A percentile compares a stretch with the other conserved stretches of the same genome.
Conservation (phyloP, 257 asterid species). For the Gentiana dahurica region DNA sequence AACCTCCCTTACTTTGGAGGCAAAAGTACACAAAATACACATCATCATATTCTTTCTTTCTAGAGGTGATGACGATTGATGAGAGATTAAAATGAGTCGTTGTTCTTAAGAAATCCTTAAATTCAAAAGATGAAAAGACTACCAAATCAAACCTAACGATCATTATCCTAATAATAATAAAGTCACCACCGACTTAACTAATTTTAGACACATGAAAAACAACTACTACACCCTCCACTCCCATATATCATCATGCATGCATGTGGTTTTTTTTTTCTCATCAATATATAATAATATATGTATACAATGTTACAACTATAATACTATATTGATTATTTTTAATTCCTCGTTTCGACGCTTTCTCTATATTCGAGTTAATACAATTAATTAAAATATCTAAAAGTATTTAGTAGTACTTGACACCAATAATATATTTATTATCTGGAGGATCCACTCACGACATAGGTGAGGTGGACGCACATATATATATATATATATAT, state of each 20-base stretch:
- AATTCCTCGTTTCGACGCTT: not conserved
- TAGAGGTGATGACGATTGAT: too few relatives aligned
- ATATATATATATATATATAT: too few relatives aligned
- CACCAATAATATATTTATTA: too few relatives aligned
- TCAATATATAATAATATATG: too few relatives aligned
- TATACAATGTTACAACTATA: not conserved
- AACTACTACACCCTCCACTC: constrained; percentile 6
- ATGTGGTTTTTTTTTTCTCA: not conserved
- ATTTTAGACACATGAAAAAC: not conserved
- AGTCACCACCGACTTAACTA: constrained; percentile 3
- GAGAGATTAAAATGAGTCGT: constrained; percentile 1
- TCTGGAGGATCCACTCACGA: too few relatives aligned
- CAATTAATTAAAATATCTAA: too few relatives aligned
- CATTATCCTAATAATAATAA: constrained; percentile 1
- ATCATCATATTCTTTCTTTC: too few relatives aligned
- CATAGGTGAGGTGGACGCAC: too few relatives aligned
- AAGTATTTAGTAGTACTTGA: too few relatives aligned
- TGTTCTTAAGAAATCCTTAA: not conserved
- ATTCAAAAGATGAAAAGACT: constrained; percentile 2
- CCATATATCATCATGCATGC: constrained; percentile 6
- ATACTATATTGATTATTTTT: not conserved
- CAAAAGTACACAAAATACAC: too few relatives aligned
- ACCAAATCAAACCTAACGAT: constrained; percentile 13
- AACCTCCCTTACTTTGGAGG: too few relatives aligned
- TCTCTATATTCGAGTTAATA: constrained; percentile 3